Percentiles rank a stretch among this genome's conserved stretches.
Evolutionary conservation across 345 rosid genomes (phyloP).

Genomic region (Citrus australasica): DNA sequence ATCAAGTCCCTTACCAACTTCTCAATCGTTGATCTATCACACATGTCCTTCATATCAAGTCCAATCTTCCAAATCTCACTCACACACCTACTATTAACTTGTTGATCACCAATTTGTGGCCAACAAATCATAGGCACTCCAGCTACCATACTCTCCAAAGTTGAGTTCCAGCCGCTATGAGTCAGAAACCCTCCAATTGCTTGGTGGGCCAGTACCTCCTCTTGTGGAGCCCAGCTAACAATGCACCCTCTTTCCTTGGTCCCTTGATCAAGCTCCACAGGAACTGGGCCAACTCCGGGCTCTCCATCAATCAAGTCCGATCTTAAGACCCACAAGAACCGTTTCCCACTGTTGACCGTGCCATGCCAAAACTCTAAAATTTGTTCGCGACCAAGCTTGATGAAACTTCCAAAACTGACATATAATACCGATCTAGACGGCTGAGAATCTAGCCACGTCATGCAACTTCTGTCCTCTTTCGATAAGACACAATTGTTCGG

Average conservation of each 20-base stretch:
- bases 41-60: constrained; percentile 33
- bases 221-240: constrained; percentile 27
- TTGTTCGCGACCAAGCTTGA: background rate
- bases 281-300: background rate
- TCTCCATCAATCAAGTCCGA: background rate
- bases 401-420: constrained; percentile 26
- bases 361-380: constrained; percentile 24
- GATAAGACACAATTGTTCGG: constrained; percentile 11
- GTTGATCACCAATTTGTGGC: constrained; percentile 33
- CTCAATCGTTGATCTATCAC: constrained; percentile 18
- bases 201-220: constrained; percentile 20
- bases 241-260: constrained; percentile 4
- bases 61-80: constrained; percentile 31
- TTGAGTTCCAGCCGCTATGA: constrained; percentile 27
- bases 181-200: constrained; percentile 42
- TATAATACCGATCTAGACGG: constrained; percentile 11
- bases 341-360: constrained; percentile 11
- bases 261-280: background rate
- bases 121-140: constrained; percentile 43
- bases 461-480: constrained; percentile 16
- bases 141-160: constrained; percentile 25
- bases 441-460: constrained; percentile 22
- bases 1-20: constrained; percentile 21
- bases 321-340: constrained; percentile 26
- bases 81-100: constrained; percentile 32